Evolutionary conservation across 2,329 filamentous ascomycete species (phyloP), one percentile per base, ranked within the genome.

Genomic region (Zelopaecilomyces penicillatus): DNA sequence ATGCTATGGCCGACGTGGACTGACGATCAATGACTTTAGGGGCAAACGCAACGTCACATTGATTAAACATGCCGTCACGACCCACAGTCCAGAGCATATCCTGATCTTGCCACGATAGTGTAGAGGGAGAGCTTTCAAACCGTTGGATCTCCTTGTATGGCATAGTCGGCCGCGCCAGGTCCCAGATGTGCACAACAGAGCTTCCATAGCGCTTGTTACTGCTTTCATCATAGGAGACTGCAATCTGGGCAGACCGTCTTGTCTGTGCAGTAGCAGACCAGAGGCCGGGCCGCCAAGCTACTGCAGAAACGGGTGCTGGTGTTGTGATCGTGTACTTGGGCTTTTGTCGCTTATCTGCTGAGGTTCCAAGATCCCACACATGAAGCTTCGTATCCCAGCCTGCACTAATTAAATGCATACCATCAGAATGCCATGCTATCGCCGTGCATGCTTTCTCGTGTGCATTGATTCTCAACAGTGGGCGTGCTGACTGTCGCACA

Each of bases 341-440:
- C 59, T 81, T 83, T 57, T 83, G 80, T 10, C 78, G 69, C 59
- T 80, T 79, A 52, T 83, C 79, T 11, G 75, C 77, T 5, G 68
- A 70, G 42, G 66, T 69, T 5, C 76, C 75, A 46, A 84, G 62
- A 54, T 85, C 79, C 82, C 82, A 85, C 5, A 84, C 75, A 53
- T 81, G 71, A 34, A 80, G 75, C 43, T 74, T 75, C 47, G 71
- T 73, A 56, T 85, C 82, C 51, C 74, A 67, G 5, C 80, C 80
- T 4, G 74, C 79, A 50, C 78, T 84, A 40, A 81, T 70, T 8
- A 84, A 63, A 53, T 85, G 79, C n/a, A 74, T 70, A 10, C 81
- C 82, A 55, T 85, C 81, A 0, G 78, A 76, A 52, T 85, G 82
- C 82, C 82, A 85, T 3, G 77, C 73, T 37, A 83, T 76, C 0